Percentiles rank a stretch among this genome's conserved stretches.
Evolutionary conservation across 2,329 filamentous ascomycete species (phyloP).

Genomic region (Aspergillus luchuensis): DNA sequence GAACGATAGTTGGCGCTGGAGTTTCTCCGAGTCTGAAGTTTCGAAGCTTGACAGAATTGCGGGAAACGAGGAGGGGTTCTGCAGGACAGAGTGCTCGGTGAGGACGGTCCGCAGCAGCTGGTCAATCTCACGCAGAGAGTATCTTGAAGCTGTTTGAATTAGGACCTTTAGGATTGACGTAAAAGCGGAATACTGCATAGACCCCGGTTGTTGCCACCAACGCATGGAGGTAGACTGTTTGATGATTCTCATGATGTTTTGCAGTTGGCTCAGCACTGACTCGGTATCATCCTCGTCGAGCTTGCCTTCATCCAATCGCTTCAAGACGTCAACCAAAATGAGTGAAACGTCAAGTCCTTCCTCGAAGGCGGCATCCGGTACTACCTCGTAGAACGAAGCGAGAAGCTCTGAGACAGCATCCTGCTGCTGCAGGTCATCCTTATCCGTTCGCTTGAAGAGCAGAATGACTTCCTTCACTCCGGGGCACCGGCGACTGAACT

Average conservation of each 20-base stretch:
- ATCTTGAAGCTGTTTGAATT: slow-evolving; percentile 31
- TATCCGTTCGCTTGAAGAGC: slow-evolving; percentile 68
- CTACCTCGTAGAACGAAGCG: slow-evolving; percentile 78
- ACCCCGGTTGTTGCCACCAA: slow-evolving; percentile 73
- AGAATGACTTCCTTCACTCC: slow-evolving; percentile 78
- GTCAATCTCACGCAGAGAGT: slow-evolving; percentile 38
- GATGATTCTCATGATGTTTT: slow-evolving; percentile 79
- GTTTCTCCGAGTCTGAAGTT: slow-evolving; percentile 31
- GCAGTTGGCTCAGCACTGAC: slow-evolving; percentile 71
- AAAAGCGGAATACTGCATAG: slow-evolving; percentile 47
- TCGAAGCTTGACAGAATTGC: slow-evolving; percentile 43
- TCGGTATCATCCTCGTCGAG: slow-evolving; percentile 53
- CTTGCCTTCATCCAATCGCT: slow-evolving; percentile 56
- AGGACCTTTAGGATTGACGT: slow-evolving; percentile 45
- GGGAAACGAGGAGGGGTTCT: slow-evolving; percentile 37
- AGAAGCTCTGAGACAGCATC: slow-evolving; percentile 78
- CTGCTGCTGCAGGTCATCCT: slow-evolving; percentile 71
- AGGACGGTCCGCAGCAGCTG: slow-evolving; percentile 39
- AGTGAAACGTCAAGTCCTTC: slow-evolving; percentile 88
- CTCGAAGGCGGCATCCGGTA: slow-evolving; percentile 76
- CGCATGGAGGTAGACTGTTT: slow-evolving; percentile 79
- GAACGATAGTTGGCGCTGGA: slow-evolving; percentile 63
- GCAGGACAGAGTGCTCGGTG: slow-evolving; percentile 41
- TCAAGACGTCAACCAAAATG: slow-evolving; percentile 69
- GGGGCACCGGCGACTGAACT: slow-evolving; percentile 78